These are phyloP conservation scores for Umbelopsis sp. DNA, from an alignment of 192 early-diverging fungal species.

Conservation along the genomic window DNA sequence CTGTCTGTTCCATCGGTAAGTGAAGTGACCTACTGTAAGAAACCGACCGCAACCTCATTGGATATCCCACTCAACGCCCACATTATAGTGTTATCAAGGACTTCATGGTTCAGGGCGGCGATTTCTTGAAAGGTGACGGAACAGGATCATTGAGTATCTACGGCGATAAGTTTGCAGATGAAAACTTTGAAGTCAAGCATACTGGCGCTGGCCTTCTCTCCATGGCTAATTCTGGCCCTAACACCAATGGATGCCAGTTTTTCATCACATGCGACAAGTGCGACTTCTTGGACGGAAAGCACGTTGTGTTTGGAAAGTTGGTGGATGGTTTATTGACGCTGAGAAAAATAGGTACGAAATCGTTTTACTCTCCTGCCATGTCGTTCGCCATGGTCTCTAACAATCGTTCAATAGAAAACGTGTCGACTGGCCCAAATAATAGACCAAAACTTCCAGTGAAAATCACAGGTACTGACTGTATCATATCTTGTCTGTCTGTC, in stretches of 20 bases:
- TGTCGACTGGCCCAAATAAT: constrained; percentile 85
- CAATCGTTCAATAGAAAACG: constrained; percentile 63
- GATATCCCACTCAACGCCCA: not conserved
- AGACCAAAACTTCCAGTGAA: constrained; percentile 83
- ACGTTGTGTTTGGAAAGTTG: constrained; percentile 86
- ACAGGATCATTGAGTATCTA: constrained; percentile 88
- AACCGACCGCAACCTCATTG: too few species aligned
- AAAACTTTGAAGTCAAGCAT: constrained; percentile 88
- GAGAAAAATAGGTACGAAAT: constrained; percentile 78
- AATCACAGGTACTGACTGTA: constrained; percentile 56
- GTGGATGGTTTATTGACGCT: constrained; percentile 86
- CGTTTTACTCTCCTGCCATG: not conserved
- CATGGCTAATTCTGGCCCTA: constrained; percentile 87
- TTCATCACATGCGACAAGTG: constrained; percentile 89
- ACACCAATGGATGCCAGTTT: constrained; percentile 91
- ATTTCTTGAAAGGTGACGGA: constrained; percentile 91
- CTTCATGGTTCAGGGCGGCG: constrained; percentile 94
- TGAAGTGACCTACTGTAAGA: not conserved
- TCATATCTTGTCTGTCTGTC: too few species aligned
- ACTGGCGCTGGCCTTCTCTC: constrained; percentile 81
- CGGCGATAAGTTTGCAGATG: constrained; percentile 77
- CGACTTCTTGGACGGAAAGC: constrained; percentile 87
- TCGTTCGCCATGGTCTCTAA: not conserved
- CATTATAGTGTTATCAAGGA: constrained; percentile 76
- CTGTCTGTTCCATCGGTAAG: constrained; percentile 75